These are phyloP conservation scores for Aspergillus ochraceus DNA, from an alignment of 2,329 filamentous ascomycete species.

Conservation along the genomic window DNA sequence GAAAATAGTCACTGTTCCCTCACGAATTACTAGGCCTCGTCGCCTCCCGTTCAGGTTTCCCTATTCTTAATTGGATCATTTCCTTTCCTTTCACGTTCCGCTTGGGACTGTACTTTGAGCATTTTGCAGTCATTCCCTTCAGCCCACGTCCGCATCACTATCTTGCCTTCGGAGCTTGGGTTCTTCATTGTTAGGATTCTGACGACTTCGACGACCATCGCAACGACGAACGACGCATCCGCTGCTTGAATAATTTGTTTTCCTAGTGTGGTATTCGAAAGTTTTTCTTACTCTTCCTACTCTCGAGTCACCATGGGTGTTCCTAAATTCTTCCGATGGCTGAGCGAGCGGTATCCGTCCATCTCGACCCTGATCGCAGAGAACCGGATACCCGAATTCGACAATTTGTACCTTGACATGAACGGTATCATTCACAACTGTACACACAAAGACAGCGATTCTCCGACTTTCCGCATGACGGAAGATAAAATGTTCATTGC, in stretches of 20 bases:
- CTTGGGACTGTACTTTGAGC: constrained; percentile 18
- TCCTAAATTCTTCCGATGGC: constrained; percentile 94
- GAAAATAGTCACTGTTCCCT: not conserved
- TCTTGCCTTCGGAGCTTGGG: constrained; percentile 20
- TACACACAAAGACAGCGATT: constrained; percentile 94
- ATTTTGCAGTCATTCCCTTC: constrained; percentile 19
- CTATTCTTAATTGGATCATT: constrained; percentile 14
- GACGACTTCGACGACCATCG: constrained; percentile 22
- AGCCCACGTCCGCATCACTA: constrained; percentile 14
- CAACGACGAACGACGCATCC: constrained; percentile 12
- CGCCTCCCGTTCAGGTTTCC: constrained; percentile 8
- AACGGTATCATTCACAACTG: constrained; percentile 99
- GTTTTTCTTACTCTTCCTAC: constrained; percentile 15
- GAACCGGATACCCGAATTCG: constrained; percentile 98
- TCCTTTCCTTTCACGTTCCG: constrained; percentile 16
- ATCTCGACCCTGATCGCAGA: constrained; percentile 98
- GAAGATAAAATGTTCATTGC: constrained; percentile 99
- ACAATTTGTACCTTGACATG: constrained; percentile 87
- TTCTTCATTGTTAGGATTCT: constrained; percentile 18
- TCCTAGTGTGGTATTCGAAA: not conserved
- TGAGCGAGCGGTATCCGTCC: constrained; percentile 96
- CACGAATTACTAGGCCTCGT: constrained; percentile 9
- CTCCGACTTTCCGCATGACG: constrained; percentile 85
- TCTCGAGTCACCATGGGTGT: constrained; percentile 60
- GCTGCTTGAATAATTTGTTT: not conserved